phyloP scores from a whole-genome alignment of 2,329 filamentous ascomycete species.

The Diaporthe citrichinensis region DNA sequence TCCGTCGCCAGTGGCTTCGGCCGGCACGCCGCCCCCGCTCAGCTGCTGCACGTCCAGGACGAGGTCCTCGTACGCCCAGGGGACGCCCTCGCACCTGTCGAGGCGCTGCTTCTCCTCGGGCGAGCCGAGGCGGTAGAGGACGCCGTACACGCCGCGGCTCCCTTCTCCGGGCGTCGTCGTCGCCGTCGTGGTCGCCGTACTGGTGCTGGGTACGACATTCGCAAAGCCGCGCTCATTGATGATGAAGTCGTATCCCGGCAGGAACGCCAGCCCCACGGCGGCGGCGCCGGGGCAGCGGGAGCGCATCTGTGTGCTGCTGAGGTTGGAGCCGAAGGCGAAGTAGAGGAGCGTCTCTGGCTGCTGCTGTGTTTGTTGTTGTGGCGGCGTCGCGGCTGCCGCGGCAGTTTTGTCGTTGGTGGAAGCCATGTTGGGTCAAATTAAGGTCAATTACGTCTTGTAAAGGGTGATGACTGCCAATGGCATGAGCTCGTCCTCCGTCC shows the following conservation, averaged over 20 bases:
- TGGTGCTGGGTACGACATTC: constrained; percentile 52
- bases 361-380: neutral
- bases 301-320: constrained; percentile 61
- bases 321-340: constrained; percentile 64
- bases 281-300: constrained; percentile 57
- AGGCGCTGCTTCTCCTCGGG: constrained; percentile 63
- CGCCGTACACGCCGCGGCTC: constrained; percentile 64
- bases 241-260: constrained; percentile 59
- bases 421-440: neutral
- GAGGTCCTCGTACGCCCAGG: constrained; percentile 71
- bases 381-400: neutral
- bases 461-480: neutral
- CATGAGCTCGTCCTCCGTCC: neutral
- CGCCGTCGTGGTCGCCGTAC: neutral
- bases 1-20: neutral
- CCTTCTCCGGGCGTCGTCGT: neutral
- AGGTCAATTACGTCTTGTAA: neutral
- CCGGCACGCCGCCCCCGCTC: neutral
- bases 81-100: constrained; percentile 73
- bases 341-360: constrained; percentile 48
- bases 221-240: constrained; percentile 64
- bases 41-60: constrained; percentile 57
- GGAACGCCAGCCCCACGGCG: constrained; percentile 55
- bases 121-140: constrained; percentile 66
- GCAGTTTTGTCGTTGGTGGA: neutral